Evolutionary conservation across 768 basidiomycete species (phyloP), one percentile per base, ranked within the genome.

Genomic region (Clitopilus passeckerianus): DNA sequence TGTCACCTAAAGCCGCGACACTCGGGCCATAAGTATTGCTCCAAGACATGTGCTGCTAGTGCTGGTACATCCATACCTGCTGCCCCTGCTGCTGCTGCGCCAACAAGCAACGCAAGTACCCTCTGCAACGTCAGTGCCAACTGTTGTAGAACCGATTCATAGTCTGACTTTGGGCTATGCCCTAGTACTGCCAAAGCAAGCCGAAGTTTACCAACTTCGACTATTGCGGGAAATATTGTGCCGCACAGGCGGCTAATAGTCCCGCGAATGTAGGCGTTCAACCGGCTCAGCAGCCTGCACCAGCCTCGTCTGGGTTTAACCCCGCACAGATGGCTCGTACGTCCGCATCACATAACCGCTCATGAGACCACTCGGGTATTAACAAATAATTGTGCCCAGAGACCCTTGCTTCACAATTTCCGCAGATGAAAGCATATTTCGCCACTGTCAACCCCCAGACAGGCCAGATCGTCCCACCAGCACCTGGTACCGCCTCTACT

Each of bases 181-280:
- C 3, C 10, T 61, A 83, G 81, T 72, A 80, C 61, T 88, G 87
- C 64, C 80, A 83, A 61, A 77, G 77, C 66, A 83, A 81, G 60
- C 83, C 84, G 5, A 88, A 85, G 68, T 84, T 79, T 64, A 80
- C 77, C 63, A 77, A 74, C 62, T 82, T 83, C 63, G 80, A 83
- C 55, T 88, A 78, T 64, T 88, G 87, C 60, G 83, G 87, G 57
- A 84, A 85, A 76, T 83, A 80, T 57, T 87, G 86, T 64, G 86
- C 85, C 16, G 68, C 77, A 15, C 60, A 65, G 23, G 22, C 59
- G 41, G 53, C 61, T 6, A 44, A 5, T 16, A n/a, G 34, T 6
- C 5, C 60, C 16, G 62, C 58, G 20, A 33, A 46, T 35, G 30
- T 24, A 23, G 53, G 44, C 34, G 12, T 41, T 6, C 57, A 56